These are phyloP conservation scores for Colletotrichum costaricense DNA, from an alignment of 2,329 filamentous ascomycete species.

Conservation along the genomic window DNA sequence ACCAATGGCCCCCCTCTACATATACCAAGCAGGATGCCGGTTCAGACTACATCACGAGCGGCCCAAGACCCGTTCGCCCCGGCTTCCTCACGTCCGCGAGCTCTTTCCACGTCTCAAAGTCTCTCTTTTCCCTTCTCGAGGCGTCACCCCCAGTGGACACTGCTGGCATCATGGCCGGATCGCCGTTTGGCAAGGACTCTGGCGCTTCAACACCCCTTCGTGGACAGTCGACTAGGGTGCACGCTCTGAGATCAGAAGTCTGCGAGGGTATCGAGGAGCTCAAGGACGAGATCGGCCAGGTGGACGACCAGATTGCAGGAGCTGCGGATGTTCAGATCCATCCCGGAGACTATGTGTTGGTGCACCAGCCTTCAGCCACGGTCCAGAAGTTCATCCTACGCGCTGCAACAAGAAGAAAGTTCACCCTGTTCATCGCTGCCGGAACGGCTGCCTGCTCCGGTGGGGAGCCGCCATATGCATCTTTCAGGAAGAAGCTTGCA, in stretches of 20 bases:
- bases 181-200: constrained; percentile 58
- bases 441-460: constrained; percentile 57
- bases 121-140: constrained; percentile 89
- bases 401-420: constrained; percentile 89
- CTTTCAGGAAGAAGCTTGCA: constrained; percentile 81
- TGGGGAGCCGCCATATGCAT: constrained; percentile 55
- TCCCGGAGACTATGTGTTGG: constrained; percentile 91
- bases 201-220: constrained; percentile 62
- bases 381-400: constrained; percentile 91
- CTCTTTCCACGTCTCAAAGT: constrained; percentile 76
- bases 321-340: constrained; percentile 93
- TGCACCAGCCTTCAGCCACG: constrained; percentile 85
- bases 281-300: constrained; percentile 92
- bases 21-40: constrained; percentile 48
- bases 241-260: constrained; percentile 88
- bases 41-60: constrained; percentile 36
- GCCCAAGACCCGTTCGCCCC: constrained; percentile 57
- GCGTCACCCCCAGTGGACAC: constrained; percentile 67
- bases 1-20: constrained; percentile 46
- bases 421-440: constrained; percentile 88
- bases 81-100: constrained; percentile 71
- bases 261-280: constrained; percentile 96
- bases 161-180: constrained; percentile 49
- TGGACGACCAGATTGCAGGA: constrained; percentile 91
- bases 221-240: constrained; percentile 57